A percentile compares a stretch with the other conserved stretches of the same genome.
phyloP scores from a whole-genome alignment of 192 early-diverging fungal species.

The Linderina pennispora region DNA sequence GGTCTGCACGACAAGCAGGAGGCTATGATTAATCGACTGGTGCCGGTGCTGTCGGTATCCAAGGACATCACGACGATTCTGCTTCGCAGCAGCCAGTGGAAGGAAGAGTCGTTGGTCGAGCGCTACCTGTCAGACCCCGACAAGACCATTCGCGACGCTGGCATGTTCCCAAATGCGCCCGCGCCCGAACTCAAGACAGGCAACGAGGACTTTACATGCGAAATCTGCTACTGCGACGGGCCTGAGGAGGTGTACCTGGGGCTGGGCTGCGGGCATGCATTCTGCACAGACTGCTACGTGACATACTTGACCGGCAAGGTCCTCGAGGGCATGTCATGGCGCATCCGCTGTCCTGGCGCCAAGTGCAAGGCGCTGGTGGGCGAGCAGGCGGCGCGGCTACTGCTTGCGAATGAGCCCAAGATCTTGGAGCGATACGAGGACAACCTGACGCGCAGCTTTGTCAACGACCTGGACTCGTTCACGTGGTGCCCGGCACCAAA shows the following conservation, averaged over 20 bases:
- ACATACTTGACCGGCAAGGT: constrained; percentile 79
- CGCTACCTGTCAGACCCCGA: constrained; percentile 28
- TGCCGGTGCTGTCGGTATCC: constrained; percentile 30
- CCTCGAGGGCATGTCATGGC: constrained; percentile 82
- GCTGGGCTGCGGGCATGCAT: constrained; percentile 83
- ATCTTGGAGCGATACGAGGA: constrained; percentile 56
- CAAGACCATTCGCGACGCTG: constrained; percentile 26
- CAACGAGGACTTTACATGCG: constrained; percentile 64
- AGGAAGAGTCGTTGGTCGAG: constrained; percentile 41
- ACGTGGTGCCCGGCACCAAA: constrained; percentile 95
- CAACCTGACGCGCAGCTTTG: constrained; percentile 78
- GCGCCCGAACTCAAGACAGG: constrained; percentile 13
- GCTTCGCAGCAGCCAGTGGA: constrained; percentile 38
- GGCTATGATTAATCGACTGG: constrained; percentile 18
- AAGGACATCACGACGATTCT: constrained; percentile 30
- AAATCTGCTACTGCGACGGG: constrained; percentile 75
- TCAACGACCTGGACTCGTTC: constrained; percentile 77
- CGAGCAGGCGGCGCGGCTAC: constrained; percentile 65
- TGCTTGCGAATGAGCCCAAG: constrained; percentile 48
- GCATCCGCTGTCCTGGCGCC: constrained; percentile 77
- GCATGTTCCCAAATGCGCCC: constrained; percentile 9
- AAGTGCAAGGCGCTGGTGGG: constrained; percentile 81
- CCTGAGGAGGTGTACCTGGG: constrained; percentile 49
- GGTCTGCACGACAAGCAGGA: constrained; percentile 27
- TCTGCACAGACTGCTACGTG: constrained; percentile 81